These are phyloP conservation scores for Pleurotus tuoliensis DNA, from an alignment of 768 basidiomycete genomes.

Conservation along the genomic window DNA sequence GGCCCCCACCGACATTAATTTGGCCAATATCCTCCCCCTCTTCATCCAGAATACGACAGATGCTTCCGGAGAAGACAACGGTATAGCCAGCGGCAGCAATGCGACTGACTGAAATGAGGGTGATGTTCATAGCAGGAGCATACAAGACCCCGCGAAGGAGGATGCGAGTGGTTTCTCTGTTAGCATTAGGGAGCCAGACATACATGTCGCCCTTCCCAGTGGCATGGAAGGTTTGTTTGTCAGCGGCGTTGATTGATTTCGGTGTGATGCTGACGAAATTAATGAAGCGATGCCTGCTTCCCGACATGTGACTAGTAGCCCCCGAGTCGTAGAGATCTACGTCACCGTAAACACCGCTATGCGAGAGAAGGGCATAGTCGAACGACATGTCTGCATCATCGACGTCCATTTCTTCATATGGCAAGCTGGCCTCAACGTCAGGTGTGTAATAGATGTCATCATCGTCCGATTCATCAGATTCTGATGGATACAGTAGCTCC, in stretches of 20 bases:
- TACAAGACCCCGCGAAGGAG: conserved; percentile 26
- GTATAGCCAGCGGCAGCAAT: conserved; percentile 21
- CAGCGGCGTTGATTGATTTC: conserved; percentile 24
- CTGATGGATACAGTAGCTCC: neutral
- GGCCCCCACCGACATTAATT: conserved; percentile 14
- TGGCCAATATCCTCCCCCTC: conserved; percentile 16
- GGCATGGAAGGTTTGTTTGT: conserved; percentile 24
- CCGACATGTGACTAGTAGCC: conserved; percentile 31
- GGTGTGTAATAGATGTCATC: neutral
- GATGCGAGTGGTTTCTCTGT: conserved; percentile 13
- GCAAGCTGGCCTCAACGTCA: neutral
- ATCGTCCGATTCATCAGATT: neutral
- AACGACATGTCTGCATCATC: neutral
- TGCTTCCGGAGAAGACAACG: conserved; percentile 18
- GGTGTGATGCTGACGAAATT: conserved; percentile 23
- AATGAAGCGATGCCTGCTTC: conserved; percentile 24
- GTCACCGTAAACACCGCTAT: conserved; percentile 9
- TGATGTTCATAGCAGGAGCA: conserved; percentile 25
- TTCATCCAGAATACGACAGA: conserved; percentile 20
- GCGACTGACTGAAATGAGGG: conserved; percentile 26
- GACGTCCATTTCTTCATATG: neutral
- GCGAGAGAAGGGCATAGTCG: neutral
- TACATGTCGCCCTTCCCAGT: conserved; percentile 26
- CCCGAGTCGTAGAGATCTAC: conserved; percentile 34
- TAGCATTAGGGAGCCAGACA: conserved; percentile 21